phyloP scores from a whole-genome alignment of 148 eudicot genomes.

The Camellia lanceoleosa region DNA sequence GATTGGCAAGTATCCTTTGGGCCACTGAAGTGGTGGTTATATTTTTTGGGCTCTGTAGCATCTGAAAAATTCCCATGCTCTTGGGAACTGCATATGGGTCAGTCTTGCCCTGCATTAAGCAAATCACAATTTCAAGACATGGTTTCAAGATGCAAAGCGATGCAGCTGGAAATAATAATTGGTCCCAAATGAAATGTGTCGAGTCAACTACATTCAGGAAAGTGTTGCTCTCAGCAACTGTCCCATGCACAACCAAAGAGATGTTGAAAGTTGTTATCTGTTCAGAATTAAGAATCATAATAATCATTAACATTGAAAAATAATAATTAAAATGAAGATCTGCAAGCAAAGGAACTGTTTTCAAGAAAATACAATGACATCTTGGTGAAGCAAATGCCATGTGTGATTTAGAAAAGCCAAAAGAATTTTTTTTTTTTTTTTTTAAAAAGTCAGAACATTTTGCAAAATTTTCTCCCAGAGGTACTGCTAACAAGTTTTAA shows the following conservation, averaged over 20 bases:
- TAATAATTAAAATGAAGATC: background rate
- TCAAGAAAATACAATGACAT: background rate
- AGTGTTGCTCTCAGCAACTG: conserved; percentile 74
- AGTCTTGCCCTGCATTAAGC: conserved; percentile 45
- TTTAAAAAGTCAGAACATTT: too few relatives aligned
- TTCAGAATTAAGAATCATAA: background rate
- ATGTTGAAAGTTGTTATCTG: conserved; percentile 84
- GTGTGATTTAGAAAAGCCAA: background rate
- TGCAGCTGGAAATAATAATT: background rate
- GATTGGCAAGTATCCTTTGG: conserved; percentile 75
- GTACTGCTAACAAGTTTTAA: background rate
- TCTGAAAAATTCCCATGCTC: conserved; percentile 73
- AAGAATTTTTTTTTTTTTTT: background rate
- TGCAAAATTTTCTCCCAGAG: background rate
- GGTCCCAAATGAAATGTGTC: background rate
- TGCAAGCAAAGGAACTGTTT: background rate
- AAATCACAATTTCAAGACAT: conserved; percentile 10
- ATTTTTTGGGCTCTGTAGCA: conserved; percentile 71
- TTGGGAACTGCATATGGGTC: conserved; percentile 81
- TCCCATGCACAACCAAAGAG: conserved; percentile 80
- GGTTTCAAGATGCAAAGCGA: background rate
- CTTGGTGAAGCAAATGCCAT: too few relatives aligned
- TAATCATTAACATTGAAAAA: background rate
- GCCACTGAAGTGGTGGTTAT: conserved; percentile 81
- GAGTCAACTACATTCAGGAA: conserved; percentile 46